Evolutionary conservation across 805 yeast species (phyloP), one percentile per base, ranked within the genome.

Genomic region (Sugiyamaella smithiae): DNA sequence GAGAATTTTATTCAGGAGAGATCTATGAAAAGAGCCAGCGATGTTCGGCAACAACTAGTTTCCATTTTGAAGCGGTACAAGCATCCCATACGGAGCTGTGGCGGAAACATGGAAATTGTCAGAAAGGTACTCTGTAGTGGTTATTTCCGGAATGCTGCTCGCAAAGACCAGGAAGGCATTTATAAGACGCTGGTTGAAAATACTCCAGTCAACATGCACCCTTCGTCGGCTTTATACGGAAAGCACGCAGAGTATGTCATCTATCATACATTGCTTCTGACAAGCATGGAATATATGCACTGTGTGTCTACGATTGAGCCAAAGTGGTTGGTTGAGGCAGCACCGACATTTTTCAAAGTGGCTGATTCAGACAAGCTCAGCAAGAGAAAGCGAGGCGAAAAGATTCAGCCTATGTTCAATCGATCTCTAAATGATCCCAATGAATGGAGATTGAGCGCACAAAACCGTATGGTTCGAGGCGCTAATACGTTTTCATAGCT

Each of bases 201-300:
- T n/a, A 61, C 74, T 1, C 65, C 68, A 4, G 91, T 88, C 1
- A 75, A 71, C 59, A 73, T 91, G 26, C 99, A 91, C 59, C 99
- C 99, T 0, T 84, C 96, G 0, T 85, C 96, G 0, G 78, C 82
- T 0, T 62, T 91, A 25, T 80, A 77, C 58, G 82, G 80, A 50
- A 95, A 93, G 17, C 90, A 89, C 0, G 84, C 90, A 2, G 84
- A 79, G 54, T 70, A 79, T 46, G 71, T 93, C 4, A 70, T 91
- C 12, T 93, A 88, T 63, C 88, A 89, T 59, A 95, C 91, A 52
- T 69, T 91, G 58, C 84, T 91, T 43, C 66, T 85, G 42, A 91
- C 99, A 0, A 78, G 88, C 22, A 87, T 84, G 63, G 97, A 90
- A 68, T 91, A 81, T 65, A 87, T 93, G 88, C 75, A 84, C 56